Conservation (phyloP, 306 rosid species). For the Leucaena leucocephala region DNA sequence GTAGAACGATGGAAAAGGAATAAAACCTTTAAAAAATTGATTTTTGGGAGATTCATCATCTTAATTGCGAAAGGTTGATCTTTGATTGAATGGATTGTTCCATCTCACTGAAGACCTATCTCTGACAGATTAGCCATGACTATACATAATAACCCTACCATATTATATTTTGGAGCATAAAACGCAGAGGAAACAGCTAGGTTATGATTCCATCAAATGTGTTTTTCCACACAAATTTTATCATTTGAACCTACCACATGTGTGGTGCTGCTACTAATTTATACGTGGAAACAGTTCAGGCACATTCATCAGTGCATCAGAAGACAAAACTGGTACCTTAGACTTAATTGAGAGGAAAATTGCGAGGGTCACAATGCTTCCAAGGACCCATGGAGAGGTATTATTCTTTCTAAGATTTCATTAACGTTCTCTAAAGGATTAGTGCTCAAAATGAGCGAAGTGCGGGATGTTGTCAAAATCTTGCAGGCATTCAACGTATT, state of each 20-base stretch:
- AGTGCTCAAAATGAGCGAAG: conserved; percentile 37
- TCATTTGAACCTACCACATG: background rate
- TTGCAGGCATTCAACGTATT: conserved; percentile 67
- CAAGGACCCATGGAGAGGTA: conserved; percentile 62
- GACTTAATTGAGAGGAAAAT: conserved; percentile 59
- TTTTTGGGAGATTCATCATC: background rate
- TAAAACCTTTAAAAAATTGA: background rate
- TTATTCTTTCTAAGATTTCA: background rate
- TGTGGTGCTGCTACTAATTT: conserved; percentile 22
- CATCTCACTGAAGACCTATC: background rate
- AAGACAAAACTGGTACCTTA: conserved; percentile 56
- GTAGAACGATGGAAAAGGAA: conserved; percentile 3
- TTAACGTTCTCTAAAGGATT: conserved; percentile 36
- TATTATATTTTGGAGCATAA: conserved; percentile 4
- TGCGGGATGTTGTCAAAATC: conserved; percentile 13
- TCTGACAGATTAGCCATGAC: background rate
- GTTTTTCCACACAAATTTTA: conserved; percentile 4
- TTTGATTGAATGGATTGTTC: background rate
- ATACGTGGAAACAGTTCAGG: conserved; percentile 54
- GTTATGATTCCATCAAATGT: conserved; percentile 2
- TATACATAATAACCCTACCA: background rate
- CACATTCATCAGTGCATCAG: conserved; percentile 56
- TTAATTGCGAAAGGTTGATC: background rate
- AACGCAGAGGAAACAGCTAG: background rate
- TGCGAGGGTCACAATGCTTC: conserved; percentile 62